Evolutionary conservation across 306 rosid genomes (phyloP).

Genomic region (Glycine tomentella): DNA sequence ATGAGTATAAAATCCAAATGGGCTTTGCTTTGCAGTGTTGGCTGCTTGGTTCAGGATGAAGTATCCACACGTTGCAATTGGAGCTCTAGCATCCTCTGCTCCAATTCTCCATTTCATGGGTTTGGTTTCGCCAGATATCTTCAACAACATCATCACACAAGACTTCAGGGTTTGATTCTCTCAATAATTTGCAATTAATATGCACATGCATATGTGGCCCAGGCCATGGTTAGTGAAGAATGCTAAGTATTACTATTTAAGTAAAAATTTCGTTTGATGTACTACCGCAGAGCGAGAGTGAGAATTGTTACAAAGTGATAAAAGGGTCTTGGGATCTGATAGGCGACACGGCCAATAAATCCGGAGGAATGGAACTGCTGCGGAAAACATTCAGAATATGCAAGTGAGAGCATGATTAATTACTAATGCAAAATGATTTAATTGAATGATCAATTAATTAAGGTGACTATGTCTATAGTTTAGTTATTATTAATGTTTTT

Average conservation of each 20-base stretch:
- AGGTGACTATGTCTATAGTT: background rate
- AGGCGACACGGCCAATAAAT: slow-evolving; percentile 41
- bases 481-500: background rate
- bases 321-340: slow-evolving; percentile 72
- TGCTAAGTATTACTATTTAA: background rate
- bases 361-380: slow-evolving; percentile 56
- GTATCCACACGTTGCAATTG: slow-evolving; percentile 81
- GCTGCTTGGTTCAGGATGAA: slow-evolving; percentile 91
- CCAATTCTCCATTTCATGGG: slow-evolving; percentile 77
- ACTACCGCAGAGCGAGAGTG: slow-evolving; percentile 70
- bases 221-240: background rate
- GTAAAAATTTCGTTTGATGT: background rate
- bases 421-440: background rate
- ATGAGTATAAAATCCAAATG: background rate
- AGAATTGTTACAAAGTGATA: slow-evolving; percentile 77
- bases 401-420: slow-evolving; percentile 56
- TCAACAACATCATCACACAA: slow-evolving; percentile 59
- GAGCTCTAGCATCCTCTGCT: slow-evolving; percentile 89
- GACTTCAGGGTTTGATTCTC: slow-evolving; percentile 70
- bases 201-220: background rate
- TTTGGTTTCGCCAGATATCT: slow-evolving; percentile 68
- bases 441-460: background rate
- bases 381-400: slow-evolving; percentile 72
- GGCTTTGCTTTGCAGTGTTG: slow-evolving; percentile 62
- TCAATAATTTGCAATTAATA: background rate